Evolutionary conservation across 176 grass and related monocot genomes (phyloP).

Genomic region (Oryza glumipatula): DNA sequence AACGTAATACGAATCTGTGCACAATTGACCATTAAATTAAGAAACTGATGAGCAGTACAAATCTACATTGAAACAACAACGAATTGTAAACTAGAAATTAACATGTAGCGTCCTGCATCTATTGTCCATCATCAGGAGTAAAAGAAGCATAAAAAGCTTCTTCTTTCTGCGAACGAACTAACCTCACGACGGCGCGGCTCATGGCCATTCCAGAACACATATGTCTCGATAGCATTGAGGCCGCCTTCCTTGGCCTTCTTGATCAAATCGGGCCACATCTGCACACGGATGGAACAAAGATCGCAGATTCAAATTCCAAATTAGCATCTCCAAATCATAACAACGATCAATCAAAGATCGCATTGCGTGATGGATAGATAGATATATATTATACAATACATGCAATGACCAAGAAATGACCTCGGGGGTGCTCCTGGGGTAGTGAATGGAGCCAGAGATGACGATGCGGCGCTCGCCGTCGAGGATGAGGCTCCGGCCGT

Average conservation of each 20-base stretch:
- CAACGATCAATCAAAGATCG: too few relatives aligned
- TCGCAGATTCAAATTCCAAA: too few relatives aligned
- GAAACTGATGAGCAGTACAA: too few relatives aligned
- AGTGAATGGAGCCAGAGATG: constrained; percentile 65
- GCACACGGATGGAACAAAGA: neutral
- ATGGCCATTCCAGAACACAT: constrained; percentile 80
- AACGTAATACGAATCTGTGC: too few relatives aligned
- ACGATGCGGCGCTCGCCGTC: constrained; percentile 57
- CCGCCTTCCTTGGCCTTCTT: constrained; percentile 68
- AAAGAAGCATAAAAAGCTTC: too few relatives aligned
- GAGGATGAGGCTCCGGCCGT: constrained; percentile 50
- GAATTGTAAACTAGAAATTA: too few relatives aligned
- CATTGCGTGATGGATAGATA: neutral
- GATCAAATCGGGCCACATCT: constrained; percentile 52
- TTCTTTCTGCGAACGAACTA: neutral
- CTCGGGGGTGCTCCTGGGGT: constrained; percentile 58
- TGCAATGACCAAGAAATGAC: constrained; percentile 1
- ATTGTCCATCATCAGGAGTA: neutral
- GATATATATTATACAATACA: neutral
- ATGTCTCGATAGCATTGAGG: constrained; percentile 63
- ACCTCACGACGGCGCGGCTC: constrained; percentile 58
- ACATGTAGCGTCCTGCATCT: too few relatives aligned
- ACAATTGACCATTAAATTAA: too few relatives aligned
- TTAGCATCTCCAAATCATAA: too few relatives aligned
- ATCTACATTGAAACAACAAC: too few relatives aligned